Percentiles rank a stretch among this genome's conserved stretches.
phyloP scores from a whole-genome alignment of 2,329 filamentous ascomycete species.

The Colletotrichum falcatum region DNA sequence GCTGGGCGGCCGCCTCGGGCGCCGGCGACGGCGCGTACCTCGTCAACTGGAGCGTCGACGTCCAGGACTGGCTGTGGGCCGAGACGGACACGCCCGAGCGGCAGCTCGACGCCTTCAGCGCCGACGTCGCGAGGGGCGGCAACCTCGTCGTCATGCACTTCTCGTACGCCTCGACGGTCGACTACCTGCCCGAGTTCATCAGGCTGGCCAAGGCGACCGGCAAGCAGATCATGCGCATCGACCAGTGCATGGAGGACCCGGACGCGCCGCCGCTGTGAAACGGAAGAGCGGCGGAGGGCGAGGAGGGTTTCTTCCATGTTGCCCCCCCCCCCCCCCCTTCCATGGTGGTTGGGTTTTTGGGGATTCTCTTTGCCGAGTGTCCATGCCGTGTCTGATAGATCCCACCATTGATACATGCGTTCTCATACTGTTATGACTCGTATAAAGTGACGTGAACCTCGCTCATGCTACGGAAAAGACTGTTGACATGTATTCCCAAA shows the following conservation, averaged over 20 bases:
- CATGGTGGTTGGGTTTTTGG: too few relatives aligned
- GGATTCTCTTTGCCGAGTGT: too few relatives aligned
- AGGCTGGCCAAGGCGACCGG: constrained; percentile 71
- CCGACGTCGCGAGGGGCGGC: constrained; percentile 72
- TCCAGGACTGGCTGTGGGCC: constrained; percentile 79
- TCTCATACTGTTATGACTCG: too few relatives aligned
- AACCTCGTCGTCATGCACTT: constrained; percentile 78
- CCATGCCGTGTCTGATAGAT: too few relatives aligned
- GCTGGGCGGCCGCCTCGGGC: constrained; percentile 64
- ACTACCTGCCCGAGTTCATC: constrained; percentile 74
- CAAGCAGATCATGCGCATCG: constrained; percentile 74
- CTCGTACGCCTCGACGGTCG: constrained; percentile 72
- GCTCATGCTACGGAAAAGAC: too few relatives aligned
- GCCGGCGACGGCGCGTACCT: constrained; percentile 69
- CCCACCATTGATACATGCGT: too few relatives aligned
- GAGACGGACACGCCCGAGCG: constrained; percentile 71
- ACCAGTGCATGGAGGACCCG: constrained; percentile 74
- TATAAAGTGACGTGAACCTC: too few relatives aligned
- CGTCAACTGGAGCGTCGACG: constrained; percentile 77
- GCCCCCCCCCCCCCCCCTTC: too few relatives aligned
- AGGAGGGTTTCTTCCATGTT: too few relatives aligned
- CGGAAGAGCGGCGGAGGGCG: background rate
- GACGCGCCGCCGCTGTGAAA: constrained; percentile 59
- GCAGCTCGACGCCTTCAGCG: constrained; percentile 74
- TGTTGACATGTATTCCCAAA: too few relatives aligned